Evolutionary conservation across 2,329 filamentous ascomycete species (phyloP), one percentile per base, ranked within the genome.

Genomic region (Claviceps purpurea): DNA sequence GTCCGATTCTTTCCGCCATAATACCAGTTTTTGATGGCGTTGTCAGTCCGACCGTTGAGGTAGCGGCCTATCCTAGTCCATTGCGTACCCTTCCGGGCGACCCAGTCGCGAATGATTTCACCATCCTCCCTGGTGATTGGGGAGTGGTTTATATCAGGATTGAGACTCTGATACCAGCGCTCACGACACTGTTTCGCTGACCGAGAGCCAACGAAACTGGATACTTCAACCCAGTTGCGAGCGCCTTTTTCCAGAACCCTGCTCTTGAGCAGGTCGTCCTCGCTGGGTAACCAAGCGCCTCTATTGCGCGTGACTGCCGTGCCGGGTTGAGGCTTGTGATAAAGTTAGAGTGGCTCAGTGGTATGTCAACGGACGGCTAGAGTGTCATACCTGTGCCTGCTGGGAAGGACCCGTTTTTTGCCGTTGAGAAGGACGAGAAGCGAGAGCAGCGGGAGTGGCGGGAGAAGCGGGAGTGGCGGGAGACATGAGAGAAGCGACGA

Each of bases 121-220:
- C 85, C 84, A 67, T 91, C 87, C 38, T 85, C 79, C 0, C 77
- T 68, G 4, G 81, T 81, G 64, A 90, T 89, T 52, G 86, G 85
- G n/a, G 18, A 18, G 18, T 18, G 18, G 18, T 18, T 18, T 1
- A 18, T 18, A 8, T 82, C 77, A 18, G 18, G 18, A 18, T 18
- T 18, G 18, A 18, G 18, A 18, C 18, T 18, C 64, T 97, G 91
- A 64, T 95, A 89, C 64, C 87, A 97, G 47, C 91, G 79, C 71
- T 97, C 91, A 54, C 91, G 82, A 68, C 91, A 97, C 72, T 97
- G 91, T 73, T 97, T 97, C 50, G 91, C 85, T 24, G 88, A 88
- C 56, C 91, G 80, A 26, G 85, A 82, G 54, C 79, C 77, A 61
- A 96, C 83, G 58, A 82, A 76, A 51, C 82, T 73, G 34, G 90